Conservation (phyloP, 768 basidiomycete species). For the Suillus occidentalis region DNA sequence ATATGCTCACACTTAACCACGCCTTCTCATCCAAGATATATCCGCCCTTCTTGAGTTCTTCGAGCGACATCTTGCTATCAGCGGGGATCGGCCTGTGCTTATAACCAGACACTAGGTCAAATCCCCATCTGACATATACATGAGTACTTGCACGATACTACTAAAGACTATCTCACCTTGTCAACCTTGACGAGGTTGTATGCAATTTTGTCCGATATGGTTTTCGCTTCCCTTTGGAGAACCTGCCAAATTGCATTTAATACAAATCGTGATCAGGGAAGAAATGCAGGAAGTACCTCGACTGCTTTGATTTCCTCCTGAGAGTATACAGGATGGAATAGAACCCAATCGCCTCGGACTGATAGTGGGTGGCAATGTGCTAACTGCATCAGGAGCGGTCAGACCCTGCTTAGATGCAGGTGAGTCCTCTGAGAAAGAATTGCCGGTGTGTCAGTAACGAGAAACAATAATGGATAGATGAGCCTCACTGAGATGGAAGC, state of each 20-base stretch:
- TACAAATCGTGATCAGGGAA: conserved; percentile 2
- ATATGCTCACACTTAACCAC: conserved; percentile 67
- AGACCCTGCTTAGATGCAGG: conserved; percentile 17
- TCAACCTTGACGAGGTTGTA: conserved; percentile 56
- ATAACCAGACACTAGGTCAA: conserved; percentile 87
- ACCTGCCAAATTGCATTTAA: conserved; percentile 46
- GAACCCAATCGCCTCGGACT: conserved; percentile 82
- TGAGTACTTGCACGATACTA: conserved; percentile 6
- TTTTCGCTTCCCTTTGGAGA: conserved; percentile 63
- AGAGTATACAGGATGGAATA: conserved; percentile 92
- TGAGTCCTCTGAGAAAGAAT: conserved; percentile 25
- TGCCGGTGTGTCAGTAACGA: conserved; percentile 1
- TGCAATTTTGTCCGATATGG: conserved; percentile 73
- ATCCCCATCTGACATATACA: conserved; percentile 48
- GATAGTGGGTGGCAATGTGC: conserved; percentile 50
- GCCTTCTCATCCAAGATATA: conserved; percentile 70
- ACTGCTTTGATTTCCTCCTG: conserved; percentile 70
- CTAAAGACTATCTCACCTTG: conserved; percentile 38
- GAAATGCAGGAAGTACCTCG: conserved; percentile 43
- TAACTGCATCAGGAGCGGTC: conserved; percentile 40
- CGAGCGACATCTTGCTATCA: conserved; percentile 61
- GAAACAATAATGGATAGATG: not conserved
- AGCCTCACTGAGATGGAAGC: conserved; percentile 34
- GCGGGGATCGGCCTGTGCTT: conserved; percentile 69
- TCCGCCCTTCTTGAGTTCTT: conserved; percentile 72